phyloP scores from a whole-genome alignment of 345 rosid species.

The Cardiospermum halicacabum region DNA sequence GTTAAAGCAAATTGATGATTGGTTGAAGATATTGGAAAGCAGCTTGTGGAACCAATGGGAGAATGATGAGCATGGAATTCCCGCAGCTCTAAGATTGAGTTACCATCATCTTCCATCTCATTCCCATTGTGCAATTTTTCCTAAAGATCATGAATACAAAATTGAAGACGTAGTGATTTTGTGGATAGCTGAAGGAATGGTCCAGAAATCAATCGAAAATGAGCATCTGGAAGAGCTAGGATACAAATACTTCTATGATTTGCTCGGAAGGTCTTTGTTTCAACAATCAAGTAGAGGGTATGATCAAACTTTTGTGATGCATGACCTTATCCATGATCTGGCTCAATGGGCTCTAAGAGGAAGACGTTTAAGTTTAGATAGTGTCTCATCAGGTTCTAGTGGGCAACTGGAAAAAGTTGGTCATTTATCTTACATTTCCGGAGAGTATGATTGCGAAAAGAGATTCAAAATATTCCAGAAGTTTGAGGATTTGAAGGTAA shows the following conservation, averaged over 20 bases:
- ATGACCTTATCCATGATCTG: slow-evolving; percentile 15
- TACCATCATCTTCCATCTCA: background rate
- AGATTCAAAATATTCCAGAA: background rate
- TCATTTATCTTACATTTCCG: background rate
- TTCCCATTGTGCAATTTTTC: too few species aligned
- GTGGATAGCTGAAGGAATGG: slow-evolving; percentile 14
- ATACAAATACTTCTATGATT: too few species aligned
- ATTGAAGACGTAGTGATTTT: too few species aligned
- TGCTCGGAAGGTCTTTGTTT: too few species aligned
- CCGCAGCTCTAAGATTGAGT: background rate
- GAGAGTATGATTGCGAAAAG: background rate
- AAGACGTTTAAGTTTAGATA: background rate
- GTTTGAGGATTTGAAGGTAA: background rate
- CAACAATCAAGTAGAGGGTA: too few species aligned
- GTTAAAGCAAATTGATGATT: background rate
- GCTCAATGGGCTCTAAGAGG: background rate
- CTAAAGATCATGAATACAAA: too few species aligned
- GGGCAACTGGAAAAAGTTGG: too few species aligned
- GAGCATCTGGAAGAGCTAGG: background rate
- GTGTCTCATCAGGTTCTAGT: background rate
- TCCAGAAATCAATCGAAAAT: background rate
- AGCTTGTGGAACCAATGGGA: background rate
- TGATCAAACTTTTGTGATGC: slow-evolving; percentile 13
- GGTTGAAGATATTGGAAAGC: background rate
- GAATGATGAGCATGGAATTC: background rate